Percentiles rank a stretch among this genome's conserved stretches.
Conservation (phyloP, 371 early-diverging fungal species). For the Funneliformis caledonium region DNA sequence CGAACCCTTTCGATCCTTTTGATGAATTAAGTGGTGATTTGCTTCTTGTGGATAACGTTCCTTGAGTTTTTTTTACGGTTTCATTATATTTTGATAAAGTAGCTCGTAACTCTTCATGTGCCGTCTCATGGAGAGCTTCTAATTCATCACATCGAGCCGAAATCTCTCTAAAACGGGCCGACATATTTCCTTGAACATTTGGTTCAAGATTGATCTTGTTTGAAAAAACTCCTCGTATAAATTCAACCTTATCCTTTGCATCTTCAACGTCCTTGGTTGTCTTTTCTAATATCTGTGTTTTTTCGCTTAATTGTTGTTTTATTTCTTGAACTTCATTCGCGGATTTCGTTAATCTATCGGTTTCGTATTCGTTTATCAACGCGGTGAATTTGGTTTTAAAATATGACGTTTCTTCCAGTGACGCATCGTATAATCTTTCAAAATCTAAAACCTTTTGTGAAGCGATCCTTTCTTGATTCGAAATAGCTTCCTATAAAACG, state of each 20-base stretch:
- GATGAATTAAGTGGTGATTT: background rate
- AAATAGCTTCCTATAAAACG: slow-evolving; percentile 17
- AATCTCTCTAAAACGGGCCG: slow-evolving; percentile 4
- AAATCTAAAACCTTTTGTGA: slow-evolving; percentile 56
- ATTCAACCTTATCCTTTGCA: slow-evolving; percentile 61
- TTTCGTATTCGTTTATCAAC: slow-evolving; percentile 45
- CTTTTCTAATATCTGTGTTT: slow-evolving; percentile 55
- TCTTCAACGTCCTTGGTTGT: slow-evolving; percentile 60
- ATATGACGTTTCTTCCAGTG: slow-evolving; percentile 63
- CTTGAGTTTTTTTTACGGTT: slow-evolving; percentile 9
- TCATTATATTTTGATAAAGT: slow-evolving; percentile 15
- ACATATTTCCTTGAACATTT: background rate
- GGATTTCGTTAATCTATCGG: slow-evolving; percentile 53
- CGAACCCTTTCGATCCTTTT: background rate
- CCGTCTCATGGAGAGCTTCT: background rate
- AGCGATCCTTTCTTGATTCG: slow-evolving; percentile 42
- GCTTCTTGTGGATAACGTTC: background rate
- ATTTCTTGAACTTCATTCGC: slow-evolving; percentile 58
- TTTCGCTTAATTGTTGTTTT: slow-evolving; percentile 52
- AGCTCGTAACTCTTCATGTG: background rate
- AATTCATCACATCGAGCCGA: slow-evolving; percentile 11
- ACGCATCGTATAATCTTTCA: slow-evolving; percentile 58
- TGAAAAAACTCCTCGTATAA: slow-evolving; percentile 61
- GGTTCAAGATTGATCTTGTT: slow-evolving; percentile 45
- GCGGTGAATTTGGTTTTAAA: slow-evolving; percentile 57